Evolutionary conservation across 1,139 yeast species (phyloP), one percentile per base, ranked within the genome.

Genomic region (Eremothecium gossypii): DNA sequence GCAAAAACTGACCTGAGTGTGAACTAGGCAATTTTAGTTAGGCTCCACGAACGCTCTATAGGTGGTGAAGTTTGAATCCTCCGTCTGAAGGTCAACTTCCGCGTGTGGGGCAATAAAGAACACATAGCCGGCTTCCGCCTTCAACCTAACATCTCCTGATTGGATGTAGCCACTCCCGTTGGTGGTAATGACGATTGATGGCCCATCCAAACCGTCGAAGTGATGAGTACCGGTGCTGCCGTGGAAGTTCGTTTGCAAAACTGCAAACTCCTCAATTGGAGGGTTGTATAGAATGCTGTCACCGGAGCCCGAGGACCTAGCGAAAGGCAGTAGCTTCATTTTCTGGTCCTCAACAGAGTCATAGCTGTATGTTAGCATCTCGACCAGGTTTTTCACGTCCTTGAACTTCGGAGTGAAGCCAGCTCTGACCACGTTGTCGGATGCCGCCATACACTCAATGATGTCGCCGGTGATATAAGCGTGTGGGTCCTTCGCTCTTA

Each of bases 371-470:
- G 96, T 89, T 64, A 91, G 76, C 94, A 85, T 86, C 42, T 75
- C 77, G 32, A 91, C 97, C 60, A 91, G 74, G 59, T 83, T 85
- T 49, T 80, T 68, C 44, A 91, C 97, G 64, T 93, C 98, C 68
- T 89, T 91, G 70, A 89, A 91, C 66, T 93, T 91, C 46, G 98
- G 98, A 10, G 98, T 91, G 70, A 91, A 91, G 8, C 98, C 99
- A 7, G 97, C 95, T 65, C 98, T 79, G 38, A 91, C 96, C 45
- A 91, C 99, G 58, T 91, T 91, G 64, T 91, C 99, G 33, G 95
- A 82, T 9, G 97, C 96, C 40, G 98, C 98, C 99, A 91, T 91
- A 70, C 98, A 93, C 68, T 91, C 99, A 57, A 91, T 89, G 53
- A 91, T 91, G 63, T 91, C 97, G 51, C 98, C 98, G 43, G 82